Evolutionary conservation across 441 rosid species (phyloP).

Genomic region (Erodium chrysanthum): DNA sequence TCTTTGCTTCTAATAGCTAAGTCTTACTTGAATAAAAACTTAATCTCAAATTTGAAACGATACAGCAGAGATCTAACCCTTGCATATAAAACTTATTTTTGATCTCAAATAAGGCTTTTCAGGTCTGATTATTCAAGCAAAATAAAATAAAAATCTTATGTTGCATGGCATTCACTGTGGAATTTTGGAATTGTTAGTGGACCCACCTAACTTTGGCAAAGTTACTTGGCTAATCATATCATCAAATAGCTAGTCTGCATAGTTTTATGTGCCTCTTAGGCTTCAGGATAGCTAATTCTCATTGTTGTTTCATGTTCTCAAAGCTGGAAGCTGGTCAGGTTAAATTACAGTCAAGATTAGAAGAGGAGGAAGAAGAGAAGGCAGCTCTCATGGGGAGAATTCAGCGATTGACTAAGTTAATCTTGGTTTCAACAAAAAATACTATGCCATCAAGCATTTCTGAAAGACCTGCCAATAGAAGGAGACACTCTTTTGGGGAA

Average conservation of each 20-base stretch:
- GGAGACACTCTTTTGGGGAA: conserved; percentile 93
- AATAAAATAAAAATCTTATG: no score
- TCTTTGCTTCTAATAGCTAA: background rate
- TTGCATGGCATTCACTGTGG: no score
- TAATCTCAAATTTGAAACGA: no score
- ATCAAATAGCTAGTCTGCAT: background rate
- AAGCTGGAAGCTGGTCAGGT: conserved; percentile 80
- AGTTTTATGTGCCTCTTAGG: background rate
- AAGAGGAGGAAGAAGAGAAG: conserved; percentile 91
- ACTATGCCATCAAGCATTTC: conserved; percentile 51
- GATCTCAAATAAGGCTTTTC: no score
- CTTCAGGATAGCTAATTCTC: background rate
- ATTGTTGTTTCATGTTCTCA: conserved; percentile 4
- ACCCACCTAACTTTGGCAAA: no score
- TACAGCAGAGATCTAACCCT: no score
- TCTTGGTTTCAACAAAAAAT: conserved; percentile 86
- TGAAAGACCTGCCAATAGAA: conserved; percentile 51
- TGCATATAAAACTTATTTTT: no score
- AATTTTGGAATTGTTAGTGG: no score
- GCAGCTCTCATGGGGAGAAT: conserved; percentile 94
- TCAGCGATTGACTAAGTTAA: conserved; percentile 80
- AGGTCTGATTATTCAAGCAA: no score
- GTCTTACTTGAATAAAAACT: no score
- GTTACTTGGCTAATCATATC: no score
- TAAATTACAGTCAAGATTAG: conserved; percentile 76